Evolutionary conservation across 1,139 yeast genomes (phyloP), one percentile per base, ranked within the genome.

Genomic region (Lodderomyces pseudojiufengensis): DNA sequence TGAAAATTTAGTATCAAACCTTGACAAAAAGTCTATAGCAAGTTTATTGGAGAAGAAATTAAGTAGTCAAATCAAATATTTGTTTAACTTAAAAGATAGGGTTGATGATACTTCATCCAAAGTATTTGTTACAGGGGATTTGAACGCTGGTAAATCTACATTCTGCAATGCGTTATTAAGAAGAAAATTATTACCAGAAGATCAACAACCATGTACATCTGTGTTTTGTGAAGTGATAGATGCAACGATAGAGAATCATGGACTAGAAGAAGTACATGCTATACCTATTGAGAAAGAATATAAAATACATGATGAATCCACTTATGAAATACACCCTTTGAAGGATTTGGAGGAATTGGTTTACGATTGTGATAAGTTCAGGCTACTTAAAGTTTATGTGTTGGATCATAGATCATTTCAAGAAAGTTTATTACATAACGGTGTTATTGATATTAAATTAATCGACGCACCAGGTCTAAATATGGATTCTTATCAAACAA

Each of bases 391-490:
- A 50, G 84, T 92, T 2, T 94, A 88, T 53, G 82, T 88, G 9
- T 73, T 81, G 36, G 98, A 92, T 52, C 68, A 68, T 40, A 72
- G 97, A 36, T 73, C 85, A 1, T 63, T 76, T 2, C 79, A 79
- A 33, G 78, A 78, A 48, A 84, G 95, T 50, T 62, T 94, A 40
- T 65, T 94, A 40, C 77, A 82, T 45, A 94, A 94, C 55, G 97
- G 97, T 1, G 85, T 88, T 7, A 87, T 92, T 33, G 97, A 94
- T 54, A 88, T 92, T 40, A 80, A 92, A 24, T 67, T 94, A 41
- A 90, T 94, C 37, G 99, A 94, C 62, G 97, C 97, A 0, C 99
- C 99, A 0, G 99, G 99, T 1, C 70, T 94, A 41, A 94, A 94
- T 54, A 73, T 88, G 73, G 97, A 92, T 53, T 85, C 94, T 9